Conservation (phyloP, 2,329 filamentous ascomycete genomes). For the Metarhizium album region DNA sequence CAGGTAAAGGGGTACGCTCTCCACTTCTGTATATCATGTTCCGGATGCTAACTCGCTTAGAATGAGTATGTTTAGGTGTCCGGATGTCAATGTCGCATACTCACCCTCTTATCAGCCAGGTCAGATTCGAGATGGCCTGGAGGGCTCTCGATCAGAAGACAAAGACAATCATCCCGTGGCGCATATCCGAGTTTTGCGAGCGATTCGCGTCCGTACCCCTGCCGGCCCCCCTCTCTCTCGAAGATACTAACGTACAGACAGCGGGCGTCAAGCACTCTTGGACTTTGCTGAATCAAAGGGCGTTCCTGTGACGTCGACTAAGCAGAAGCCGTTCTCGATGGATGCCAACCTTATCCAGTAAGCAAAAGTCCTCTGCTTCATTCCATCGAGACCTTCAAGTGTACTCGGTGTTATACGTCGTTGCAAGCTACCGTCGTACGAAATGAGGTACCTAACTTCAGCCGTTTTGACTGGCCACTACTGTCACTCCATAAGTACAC, state of each 20-base stretch:
- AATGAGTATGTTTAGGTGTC: constrained; percentile 1
- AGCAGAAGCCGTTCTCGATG: constrained; percentile 3
- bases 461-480: background rate
- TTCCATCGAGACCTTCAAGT: background rate
- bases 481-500: background rate
- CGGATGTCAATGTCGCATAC: background rate
- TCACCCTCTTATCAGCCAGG: background rate
- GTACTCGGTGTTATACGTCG: background rate
- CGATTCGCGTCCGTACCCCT: background rate
- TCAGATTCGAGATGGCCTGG: background rate
- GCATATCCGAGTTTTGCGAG: background rate
- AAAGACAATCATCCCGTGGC: background rate
- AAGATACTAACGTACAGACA: background rate
- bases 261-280: constrained; percentile 2
- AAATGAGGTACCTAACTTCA: background rate
- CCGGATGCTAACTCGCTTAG: background rate
- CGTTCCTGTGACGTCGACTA: constrained; percentile 5
- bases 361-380: background rate
- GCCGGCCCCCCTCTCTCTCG: background rate
- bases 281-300: constrained; percentile 2
- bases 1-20: background rate
- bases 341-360: constrained; percentile 3
- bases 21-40: background rate
- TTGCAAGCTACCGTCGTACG: background rate
- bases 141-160: background rate